Conservation (phyloP, 768 basidiomycete species). For the Tricholoma bakamatsutake region DNA sequence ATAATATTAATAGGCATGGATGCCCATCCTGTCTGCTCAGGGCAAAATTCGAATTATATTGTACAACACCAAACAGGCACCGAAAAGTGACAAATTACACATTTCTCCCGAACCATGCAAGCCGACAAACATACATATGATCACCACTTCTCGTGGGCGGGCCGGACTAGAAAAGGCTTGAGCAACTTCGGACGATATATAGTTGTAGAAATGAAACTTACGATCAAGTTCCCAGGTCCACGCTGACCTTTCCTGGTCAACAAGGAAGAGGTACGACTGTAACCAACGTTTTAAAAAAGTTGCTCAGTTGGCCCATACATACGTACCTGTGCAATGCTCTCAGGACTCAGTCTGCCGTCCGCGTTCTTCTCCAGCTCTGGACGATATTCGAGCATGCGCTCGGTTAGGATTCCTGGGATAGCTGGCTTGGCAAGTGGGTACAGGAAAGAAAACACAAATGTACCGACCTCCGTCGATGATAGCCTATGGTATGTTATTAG, state of each 20-base stretch:
- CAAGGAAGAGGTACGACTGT: constrained; percentile 62
- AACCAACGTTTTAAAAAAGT: not conserved
- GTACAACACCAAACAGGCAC: no score
- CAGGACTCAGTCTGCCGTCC: constrained; percentile 49
- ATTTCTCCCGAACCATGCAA: no score
- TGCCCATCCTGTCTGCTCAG: no score
- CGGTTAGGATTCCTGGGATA: constrained; percentile 30
- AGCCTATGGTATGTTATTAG: constrained; percentile 30
- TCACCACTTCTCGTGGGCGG: constrained; percentile 18
- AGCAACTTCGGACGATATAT: not conserved
- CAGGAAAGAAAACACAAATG: not conserved
- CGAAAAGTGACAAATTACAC: no score
- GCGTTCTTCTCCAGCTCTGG: constrained; percentile 38
- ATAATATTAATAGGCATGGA: no score
- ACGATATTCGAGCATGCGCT: constrained; percentile 20
- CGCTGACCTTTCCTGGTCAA: constrained; percentile 62
- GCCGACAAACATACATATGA: not conserved
- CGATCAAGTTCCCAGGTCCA: constrained; percentile 81
- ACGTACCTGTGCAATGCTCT: constrained; percentile 64
- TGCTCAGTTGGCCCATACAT: not conserved
- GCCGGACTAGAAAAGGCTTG: constrained; percentile 27
- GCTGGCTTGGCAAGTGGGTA: not conserved
- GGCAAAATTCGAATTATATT: no score
- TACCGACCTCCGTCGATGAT: constrained; percentile 61
- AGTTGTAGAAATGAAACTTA: constrained; percentile 27